Conservation (phyloP, 176 grass and related monocot species). For the Alloteropsis semialata region DNA sequence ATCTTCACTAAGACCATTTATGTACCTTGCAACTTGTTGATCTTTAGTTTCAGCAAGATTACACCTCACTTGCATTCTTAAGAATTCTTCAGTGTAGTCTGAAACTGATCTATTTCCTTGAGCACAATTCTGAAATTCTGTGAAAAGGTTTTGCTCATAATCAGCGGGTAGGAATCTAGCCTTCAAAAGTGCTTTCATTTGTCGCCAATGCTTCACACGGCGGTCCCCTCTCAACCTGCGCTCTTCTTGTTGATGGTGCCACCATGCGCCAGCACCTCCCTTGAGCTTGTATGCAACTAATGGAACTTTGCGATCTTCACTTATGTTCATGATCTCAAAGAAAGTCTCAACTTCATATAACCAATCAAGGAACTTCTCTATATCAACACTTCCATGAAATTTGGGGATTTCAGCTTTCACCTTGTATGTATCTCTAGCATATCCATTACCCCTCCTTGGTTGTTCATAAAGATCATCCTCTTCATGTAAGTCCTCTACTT, state of each 20-base stretch:
- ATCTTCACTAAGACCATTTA: no score
- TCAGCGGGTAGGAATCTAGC: background rate
- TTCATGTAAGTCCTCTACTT: background rate
- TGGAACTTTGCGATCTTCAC: no score
- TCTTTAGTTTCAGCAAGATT: background rate
- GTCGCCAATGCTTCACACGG: background rate
- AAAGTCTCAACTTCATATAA: background rate
- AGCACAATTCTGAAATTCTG: background rate
- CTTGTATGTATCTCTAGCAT: background rate
- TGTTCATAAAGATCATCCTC: background rate
- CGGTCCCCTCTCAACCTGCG: background rate
- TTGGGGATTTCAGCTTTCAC: no score
- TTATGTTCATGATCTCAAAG: background rate
- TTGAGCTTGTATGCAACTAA: background rate
- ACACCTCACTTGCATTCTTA: background rate
- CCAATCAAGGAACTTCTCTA: background rate
- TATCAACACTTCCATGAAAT: background rate
- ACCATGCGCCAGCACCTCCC: conserved; percentile 1
- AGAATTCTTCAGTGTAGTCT: background rate
- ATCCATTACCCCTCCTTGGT: background rate
- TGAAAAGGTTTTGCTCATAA: background rate
- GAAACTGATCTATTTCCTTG: background rate
- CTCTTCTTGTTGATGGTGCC: background rate
- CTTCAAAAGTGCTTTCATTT: background rate
- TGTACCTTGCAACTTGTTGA: background rate